Conservation (phyloP, 129 eudicot genomes). For the Chrysanthemum seticuspe region DNA sequence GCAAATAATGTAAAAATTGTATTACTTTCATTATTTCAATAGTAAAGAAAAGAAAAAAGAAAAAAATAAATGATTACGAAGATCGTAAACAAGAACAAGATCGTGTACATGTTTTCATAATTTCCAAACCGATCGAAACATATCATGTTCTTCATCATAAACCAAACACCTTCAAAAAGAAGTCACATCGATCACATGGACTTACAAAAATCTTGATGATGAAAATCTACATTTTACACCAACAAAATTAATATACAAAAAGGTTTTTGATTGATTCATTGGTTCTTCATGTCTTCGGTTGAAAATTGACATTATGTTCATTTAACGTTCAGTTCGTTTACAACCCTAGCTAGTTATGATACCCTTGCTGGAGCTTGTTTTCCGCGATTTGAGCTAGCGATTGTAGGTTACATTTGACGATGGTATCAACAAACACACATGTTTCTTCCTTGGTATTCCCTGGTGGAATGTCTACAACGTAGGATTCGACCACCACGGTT, state of each 20-base stretch:
- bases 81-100: slow-evolving; percentile 9
- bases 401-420: slow-evolving; percentile 76
- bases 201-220: slow-evolving; percentile 27
- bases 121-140: neutral
- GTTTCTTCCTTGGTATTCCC: slow-evolving; percentile 86
- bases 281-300: neutral
- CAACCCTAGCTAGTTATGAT: neutral
- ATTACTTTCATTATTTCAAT: too few species aligned
- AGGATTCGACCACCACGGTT: slow-evolving; percentile 77
- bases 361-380: slow-evolving; percentile 35
- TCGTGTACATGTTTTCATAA: neutral
- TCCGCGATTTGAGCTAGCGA: slow-evolving; percentile 70
- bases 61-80: too few species aligned
- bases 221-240: slow-evolving; percentile 20
- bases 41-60: too few species aligned
- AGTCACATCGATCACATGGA: too few species aligned
- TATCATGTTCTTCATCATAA: slow-evolving; percentile 13
- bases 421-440: slow-evolving; percentile 76
- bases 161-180: slow-evolving; percentile 22
- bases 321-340: neutral
- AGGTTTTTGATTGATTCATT: slow-evolving; percentile 14
- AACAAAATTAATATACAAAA: slow-evolving; percentile 14
- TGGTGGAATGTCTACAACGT: slow-evolving; percentile 75
- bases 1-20: too few species aligned
- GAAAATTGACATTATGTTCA: neutral